These are phyloP conservation scores for Atractiella rhizophila DNA, from an alignment of 768 basidiomycete genomes.

Conservation along the genomic window DNA sequence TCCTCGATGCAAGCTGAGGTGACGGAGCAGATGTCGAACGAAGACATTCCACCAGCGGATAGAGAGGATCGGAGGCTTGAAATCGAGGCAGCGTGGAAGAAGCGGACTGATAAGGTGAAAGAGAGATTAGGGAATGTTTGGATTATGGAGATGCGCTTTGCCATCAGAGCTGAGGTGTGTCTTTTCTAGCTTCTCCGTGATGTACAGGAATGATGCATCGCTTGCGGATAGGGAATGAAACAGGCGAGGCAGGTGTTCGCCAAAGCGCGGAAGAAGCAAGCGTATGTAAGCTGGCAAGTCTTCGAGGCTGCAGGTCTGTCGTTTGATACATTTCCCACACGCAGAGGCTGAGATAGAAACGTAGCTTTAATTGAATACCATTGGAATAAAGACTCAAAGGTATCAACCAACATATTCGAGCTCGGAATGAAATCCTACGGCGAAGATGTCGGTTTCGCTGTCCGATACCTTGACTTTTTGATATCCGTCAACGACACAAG, in stretches of 20 bases:
- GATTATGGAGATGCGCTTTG: conserved; percentile 77
- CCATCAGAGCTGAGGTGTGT: conserved; percentile 45
- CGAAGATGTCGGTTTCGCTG: conserved; percentile 45
- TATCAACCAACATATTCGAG: conserved; percentile 80
- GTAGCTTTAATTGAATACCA: conserved; percentile 87
- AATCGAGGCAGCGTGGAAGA: conserved; percentile 4
- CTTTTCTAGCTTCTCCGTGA: neutral
- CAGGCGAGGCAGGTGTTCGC: conserved; percentile 50
- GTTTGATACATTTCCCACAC: conserved; percentile 1
- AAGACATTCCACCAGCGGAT: neutral
- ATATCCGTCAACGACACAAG: conserved; percentile 84
- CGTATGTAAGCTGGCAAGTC: conserved; percentile 49
- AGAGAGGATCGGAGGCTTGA: neutral
- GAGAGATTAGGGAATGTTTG: conserved; percentile 26
- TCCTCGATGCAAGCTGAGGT: too few relatives aligned
- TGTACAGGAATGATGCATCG: neutral
- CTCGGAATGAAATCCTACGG: conserved; percentile 63
- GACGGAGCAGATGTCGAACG: conserved; percentile 8
- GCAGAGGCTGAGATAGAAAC: neutral
- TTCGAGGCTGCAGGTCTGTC: conserved; percentile 66
- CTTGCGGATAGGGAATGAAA: conserved; percentile 35
- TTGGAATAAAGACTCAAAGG: conserved; percentile 44
- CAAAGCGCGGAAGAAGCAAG: conserved; percentile 44
- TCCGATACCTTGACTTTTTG: conserved; percentile 73
- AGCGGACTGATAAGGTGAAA: conserved; percentile 11